phyloP scores from a whole-genome alignment of 805 yeast species.

The Blastobotrys robertii region DNA sequence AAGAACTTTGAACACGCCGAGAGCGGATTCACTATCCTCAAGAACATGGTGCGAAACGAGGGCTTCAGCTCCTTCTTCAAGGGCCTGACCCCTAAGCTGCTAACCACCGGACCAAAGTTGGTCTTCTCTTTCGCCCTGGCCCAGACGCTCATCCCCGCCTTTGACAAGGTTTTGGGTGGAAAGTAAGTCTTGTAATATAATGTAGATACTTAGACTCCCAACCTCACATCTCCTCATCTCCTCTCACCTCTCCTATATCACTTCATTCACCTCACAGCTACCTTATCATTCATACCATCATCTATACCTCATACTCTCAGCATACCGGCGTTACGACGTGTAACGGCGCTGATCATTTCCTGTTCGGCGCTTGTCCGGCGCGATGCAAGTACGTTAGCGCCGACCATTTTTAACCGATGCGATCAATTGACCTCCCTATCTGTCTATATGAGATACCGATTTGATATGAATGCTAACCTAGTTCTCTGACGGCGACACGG shows the following conservation, averaged over 20 bases:
- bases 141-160: constrained; percentile 92
- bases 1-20: constrained; percentile 92
- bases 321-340: no score
- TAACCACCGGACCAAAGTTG: constrained; percentile 96
- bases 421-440: no score
- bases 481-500: no score
- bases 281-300: no score
- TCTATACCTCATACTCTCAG: no score
- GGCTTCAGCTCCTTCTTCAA: constrained; percentile 87
- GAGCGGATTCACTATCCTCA: constrained; percentile 83
- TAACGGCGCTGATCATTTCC: no score
- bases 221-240: not conserved
- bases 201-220: not conserved
- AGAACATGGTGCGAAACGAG: constrained; percentile 87
- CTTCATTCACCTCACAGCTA: no score
- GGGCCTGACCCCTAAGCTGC: constrained; percentile 90
- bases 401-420: no score
- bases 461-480: no score
- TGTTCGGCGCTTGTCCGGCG: no score
- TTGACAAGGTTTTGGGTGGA: constrained; percentile 54
- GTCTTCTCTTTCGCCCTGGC: constrained; percentile 98
- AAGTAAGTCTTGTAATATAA: not conserved
- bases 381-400: no score
- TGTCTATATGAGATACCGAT: no score
- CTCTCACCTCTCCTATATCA: not conserved